Evolutionary conservation across 176 grass and related monocot genomes (phyloP), one percentile per base, ranked within the genome.

Genomic region (Musa schizocarpa): DNA sequence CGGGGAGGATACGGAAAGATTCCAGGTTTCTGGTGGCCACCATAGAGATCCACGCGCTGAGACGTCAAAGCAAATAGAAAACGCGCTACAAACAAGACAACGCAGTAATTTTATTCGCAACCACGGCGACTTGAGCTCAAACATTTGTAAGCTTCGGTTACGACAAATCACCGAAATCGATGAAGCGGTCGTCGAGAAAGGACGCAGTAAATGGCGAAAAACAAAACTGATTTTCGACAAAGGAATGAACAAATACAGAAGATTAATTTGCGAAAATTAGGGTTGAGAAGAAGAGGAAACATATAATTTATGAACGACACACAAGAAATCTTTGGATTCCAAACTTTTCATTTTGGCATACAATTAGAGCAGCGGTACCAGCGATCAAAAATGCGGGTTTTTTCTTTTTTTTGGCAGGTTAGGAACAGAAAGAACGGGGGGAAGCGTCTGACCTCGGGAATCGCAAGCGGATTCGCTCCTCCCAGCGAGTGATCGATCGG

Each of bases 1-100:
- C 56, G 23, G 48, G 49, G 48, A 53, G 14, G 26, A 49, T 26
- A 1, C 2, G 54, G 77, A 85, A 80, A 92, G 80, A 72, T 76
- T 76, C 74, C 76, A 50, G 80, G 83, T 77, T 88, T 81, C 76
- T 25, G 22, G 78, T 75, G 75, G 72, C 53, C 72, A 75, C 65
- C 77, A 83, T 76, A 81, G 79, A 82, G 85, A 92, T 86, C 78
- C 86, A 88, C 86, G 85, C 81, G 81, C 86, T 77, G 77, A 80
- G 11, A 72, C 73, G 81, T 56, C 43, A 25, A 83, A 88, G 63
- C 63, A 11, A 65, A 65, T 65, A 65, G 63, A 65, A 65, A 63
- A 25, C 12, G 3, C 63, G 26, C 63, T 23, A 20, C 63, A 13
- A 26, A 27, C 63, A 26, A 65, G 23, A 26, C 21, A 24, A 65